Conservation (phyloP, 2,329 filamentous ascomycete genomes). For the Mariannaea sp. region DNA sequence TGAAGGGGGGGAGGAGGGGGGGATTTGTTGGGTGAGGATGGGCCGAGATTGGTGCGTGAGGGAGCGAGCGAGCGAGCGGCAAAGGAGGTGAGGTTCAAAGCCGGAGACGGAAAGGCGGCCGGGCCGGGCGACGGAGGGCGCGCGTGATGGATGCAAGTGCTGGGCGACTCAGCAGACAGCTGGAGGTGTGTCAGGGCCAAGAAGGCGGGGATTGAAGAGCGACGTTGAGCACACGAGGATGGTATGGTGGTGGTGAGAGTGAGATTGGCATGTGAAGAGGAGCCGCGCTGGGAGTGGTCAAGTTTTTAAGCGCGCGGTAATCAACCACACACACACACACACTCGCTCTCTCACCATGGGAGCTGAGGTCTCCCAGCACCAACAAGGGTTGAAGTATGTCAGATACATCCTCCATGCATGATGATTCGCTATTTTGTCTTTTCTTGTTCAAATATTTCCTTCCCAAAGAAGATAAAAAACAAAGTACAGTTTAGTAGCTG, state of each 20-base stretch:
- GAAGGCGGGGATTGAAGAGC: background rate
- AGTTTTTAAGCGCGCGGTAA: conserved; percentile 22
- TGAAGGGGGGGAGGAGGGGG: no score
- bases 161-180: background rate
- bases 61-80: conserved; percentile 18
- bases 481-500: no score
- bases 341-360: no score
- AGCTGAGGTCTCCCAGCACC: no score
- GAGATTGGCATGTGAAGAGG: background rate
- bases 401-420: no score
- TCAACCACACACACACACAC: background rate
- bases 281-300: no score
- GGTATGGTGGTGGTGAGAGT: conserved; percentile 14
- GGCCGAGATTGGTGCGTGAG: conserved; percentile 31
- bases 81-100: conserved; percentile 12
- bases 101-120: background rate
- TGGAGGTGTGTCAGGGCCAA: background rate
- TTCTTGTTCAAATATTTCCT: no score
- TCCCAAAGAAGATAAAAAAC: no score
- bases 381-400: no score
- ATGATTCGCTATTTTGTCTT: no score
- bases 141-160: background rate
- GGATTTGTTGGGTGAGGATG: conserved; percentile 26
- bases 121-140: conserved; percentile 1
- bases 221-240: background rate